These are phyloP conservation scores for Aspergillus cristatus DNA, from an alignment of 495 filamentous ascomycete genomes.

Conservation along the genomic window DNA sequence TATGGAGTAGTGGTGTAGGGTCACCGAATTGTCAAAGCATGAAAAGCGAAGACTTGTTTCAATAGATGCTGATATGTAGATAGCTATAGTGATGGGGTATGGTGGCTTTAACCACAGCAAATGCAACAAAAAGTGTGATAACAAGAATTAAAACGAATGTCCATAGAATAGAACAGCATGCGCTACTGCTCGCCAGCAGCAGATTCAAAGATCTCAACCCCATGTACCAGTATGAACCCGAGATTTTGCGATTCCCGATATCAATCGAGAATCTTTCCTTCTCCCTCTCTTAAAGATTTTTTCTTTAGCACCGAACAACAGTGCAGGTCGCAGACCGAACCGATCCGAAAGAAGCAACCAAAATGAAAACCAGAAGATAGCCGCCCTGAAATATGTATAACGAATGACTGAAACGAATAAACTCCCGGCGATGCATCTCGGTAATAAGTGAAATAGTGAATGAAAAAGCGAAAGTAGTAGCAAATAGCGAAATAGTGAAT, in stretches of 20 bases:
- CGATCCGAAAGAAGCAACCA: conserved; percentile 11
- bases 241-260: conserved; percentile 22
- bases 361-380: conserved; percentile 5
- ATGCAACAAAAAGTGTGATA: no score
- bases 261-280: not conserved
- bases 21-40: no score
- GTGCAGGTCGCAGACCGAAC: no score
- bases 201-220: conserved; percentile 17
- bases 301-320: conserved; percentile 17
- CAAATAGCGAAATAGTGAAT: conserved; percentile 2
- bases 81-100: no score
- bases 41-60: no score
- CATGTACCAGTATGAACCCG: not conserved
- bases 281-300: no score
- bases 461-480: conserved; percentile 6
- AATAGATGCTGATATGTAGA: no score
- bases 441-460: conserved; percentile 2
- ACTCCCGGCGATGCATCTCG: conserved; percentile 34
- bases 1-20: no score
- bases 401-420: conserved; percentile 12
- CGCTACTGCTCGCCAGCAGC: conserved; percentile 27
- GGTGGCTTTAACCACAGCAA: no score
- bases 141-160: conserved; percentile 1
- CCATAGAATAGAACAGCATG: no score
- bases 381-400: conserved; percentile 2